Conservation (phyloP, 441 rosid genomes). For the Pelargonium fulgidum region DNA sequence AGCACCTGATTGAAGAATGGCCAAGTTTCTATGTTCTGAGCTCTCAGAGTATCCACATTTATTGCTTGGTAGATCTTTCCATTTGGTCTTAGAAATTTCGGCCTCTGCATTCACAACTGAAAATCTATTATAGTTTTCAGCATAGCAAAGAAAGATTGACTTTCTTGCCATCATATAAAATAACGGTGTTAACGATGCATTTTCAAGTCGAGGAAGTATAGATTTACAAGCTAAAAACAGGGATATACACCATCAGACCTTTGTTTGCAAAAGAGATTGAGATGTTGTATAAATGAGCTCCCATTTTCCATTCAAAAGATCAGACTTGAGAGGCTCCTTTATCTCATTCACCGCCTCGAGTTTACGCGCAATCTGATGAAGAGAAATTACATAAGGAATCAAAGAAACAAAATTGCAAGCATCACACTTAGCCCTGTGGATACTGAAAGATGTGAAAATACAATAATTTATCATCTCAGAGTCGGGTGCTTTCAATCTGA, state of each 20-base stretch:
- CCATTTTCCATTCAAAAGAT: constrained; percentile 36
- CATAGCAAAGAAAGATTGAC: background rate
- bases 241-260: constrained; percentile 21
- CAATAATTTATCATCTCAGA: too few species aligned
- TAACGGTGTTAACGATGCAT: too few species aligned
- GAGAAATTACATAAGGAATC: constrained; percentile 1
- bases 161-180: background rate
- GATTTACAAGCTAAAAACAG: background rate
- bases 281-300: constrained; percentile 44
- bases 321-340: constrained; percentile 15
- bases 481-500: too few species aligned
- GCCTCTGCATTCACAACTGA: constrained; percentile 27
- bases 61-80: constrained; percentile 56
- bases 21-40: constrained; percentile 51
- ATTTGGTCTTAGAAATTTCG: constrained; percentile 41
- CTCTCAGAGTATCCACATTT: constrained; percentile 38
- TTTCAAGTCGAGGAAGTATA: background rate
- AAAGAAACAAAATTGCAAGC: background rate
- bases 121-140: too few species aligned
- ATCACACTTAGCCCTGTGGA: too few species aligned
- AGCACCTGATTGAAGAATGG: constrained; percentile 47
- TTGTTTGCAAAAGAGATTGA: constrained; percentile 33
- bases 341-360: constrained; percentile 1
- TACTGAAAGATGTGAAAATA: too few species aligned
- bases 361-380: constrained; percentile 4